Evolutionary conservation across 129 eudicot species (phyloP).

Genomic region (Cynara cardunculus): DNA sequence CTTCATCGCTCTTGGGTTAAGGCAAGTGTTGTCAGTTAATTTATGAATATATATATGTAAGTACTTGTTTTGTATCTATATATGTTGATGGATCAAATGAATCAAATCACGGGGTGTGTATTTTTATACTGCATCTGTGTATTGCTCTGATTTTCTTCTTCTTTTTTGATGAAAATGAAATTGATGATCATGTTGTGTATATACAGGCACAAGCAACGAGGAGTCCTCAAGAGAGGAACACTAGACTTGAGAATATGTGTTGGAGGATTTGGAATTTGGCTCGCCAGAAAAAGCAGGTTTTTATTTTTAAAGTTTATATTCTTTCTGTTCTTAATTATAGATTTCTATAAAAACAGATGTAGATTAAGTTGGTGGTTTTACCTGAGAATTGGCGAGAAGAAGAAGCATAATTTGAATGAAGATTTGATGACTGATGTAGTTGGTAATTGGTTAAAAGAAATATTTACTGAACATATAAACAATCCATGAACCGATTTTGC

Average conservation of each 20-base stretch:
- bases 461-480: background rate
- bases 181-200: conserved; percentile 12
- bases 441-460: background rate
- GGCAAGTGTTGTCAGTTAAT: conserved; percentile 27
- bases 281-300: conserved; percentile 96
- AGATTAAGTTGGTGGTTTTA: background rate
- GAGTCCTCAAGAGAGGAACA: conserved; percentile 99
- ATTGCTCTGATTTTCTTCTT: background rate
- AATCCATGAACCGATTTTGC: background rate
- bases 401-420: background rate
- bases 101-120: background rate
- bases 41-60: background rate
- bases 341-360: background rate
- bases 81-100: conserved; percentile 7
- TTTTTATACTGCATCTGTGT: background rate
- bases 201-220: conserved; percentile 91
- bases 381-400: background rate
- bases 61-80: background rate
- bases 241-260: conserved; percentile 96
- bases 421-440: background rate
- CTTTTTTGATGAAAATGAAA: background rate
- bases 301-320: background rate
- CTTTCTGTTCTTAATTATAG: background rate
- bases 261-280: conserved; percentile 99
- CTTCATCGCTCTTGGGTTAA: conserved; percentile 95